Percentiles rank a stretch among this genome's conserved stretches.
Conservation (phyloP, 2,329 filamentous ascomycete genomes). For the Fusarium pseudograminearum region DNA sequence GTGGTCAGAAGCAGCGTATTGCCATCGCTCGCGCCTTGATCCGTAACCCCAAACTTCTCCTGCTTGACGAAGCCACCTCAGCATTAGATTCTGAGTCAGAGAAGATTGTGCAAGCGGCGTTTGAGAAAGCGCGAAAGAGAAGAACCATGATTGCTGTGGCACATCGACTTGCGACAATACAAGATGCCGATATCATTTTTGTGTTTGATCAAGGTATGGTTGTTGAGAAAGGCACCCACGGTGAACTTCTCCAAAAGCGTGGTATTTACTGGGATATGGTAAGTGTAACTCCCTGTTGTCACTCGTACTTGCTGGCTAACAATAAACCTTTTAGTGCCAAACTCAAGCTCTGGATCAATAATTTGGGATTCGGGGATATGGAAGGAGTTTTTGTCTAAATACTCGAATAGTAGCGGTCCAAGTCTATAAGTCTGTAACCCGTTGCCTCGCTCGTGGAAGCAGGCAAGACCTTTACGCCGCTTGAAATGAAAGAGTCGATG, state of each 20-base stretch:
- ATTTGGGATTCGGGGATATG: not conserved
- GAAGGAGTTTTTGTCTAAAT: not conserved
- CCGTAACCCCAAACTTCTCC: conserved; percentile 71
- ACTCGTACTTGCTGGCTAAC: not conserved
- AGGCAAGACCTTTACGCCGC: not conserved
- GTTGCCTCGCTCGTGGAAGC: not conserved
- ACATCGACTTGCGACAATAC: conserved; percentile 80
- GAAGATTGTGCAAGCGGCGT: conserved; percentile 72
- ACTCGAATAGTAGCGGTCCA: not conserved
- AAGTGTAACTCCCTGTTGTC: not conserved
- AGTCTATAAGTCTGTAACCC: not conserved
- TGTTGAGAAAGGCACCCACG: conserved; percentile 10
- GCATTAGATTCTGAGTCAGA: conserved; percentile 74
- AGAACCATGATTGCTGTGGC: conserved; percentile 80
- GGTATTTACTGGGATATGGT: conserved; percentile 26
- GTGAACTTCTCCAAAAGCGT: not conserved
- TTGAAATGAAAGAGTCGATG: not conserved
- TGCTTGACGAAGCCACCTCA: conserved; percentile 80
- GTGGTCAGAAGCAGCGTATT: conserved; percentile 77
- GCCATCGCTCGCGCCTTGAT: conserved; percentile 77
- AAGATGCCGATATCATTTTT: conserved; percentile 82
- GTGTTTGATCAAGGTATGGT: conserved; percentile 58
- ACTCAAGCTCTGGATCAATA: conserved; percentile 35
- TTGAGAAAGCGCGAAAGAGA: conserved; percentile 71
- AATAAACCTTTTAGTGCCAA: conserved; percentile 18